These are phyloP conservation scores for Coemansia sp. DNA, from an alignment of 192 early-diverging fungal species.

Conservation along the genomic window DNA sequence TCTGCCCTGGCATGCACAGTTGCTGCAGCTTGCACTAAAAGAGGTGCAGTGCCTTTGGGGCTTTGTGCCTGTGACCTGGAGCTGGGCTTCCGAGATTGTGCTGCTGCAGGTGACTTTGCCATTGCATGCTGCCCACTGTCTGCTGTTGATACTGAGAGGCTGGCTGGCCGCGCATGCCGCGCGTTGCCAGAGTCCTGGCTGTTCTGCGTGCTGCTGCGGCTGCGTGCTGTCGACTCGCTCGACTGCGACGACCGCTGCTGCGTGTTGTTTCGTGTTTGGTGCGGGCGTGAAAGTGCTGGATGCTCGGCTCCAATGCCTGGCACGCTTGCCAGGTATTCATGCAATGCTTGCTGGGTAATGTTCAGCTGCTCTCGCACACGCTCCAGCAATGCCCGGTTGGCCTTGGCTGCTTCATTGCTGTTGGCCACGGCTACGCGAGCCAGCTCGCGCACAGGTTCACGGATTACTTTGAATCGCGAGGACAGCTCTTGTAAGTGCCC, in stretches of 20 bases:
- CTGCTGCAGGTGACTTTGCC: not conserved
- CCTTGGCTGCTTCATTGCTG: not conserved
- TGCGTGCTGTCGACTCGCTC: conserved; percentile 10
- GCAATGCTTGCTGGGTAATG: conserved; percentile 20
- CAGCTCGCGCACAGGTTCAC: conserved; percentile 46
- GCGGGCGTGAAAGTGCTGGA: conserved; percentile 12
- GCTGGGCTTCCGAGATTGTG: too few species aligned
- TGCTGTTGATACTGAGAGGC: conserved; percentile 7
- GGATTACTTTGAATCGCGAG: conserved; percentile 28
- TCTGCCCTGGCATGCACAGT: too few species aligned
- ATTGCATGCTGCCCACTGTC: not conserved
- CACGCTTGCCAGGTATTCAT: conserved; percentile 28
- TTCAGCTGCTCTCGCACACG: conserved; percentile 41
- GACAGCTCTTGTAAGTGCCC: conserved; percentile 33
- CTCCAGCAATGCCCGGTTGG: conserved; percentile 7
- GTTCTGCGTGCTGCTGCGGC: conserved; percentile 33
- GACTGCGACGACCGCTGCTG: not conserved
- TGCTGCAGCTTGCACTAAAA: too few species aligned
- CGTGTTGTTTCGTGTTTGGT: not conserved
- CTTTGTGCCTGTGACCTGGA: too few species aligned
- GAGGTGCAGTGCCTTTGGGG: too few species aligned
- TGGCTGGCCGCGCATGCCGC: conserved; percentile 22
- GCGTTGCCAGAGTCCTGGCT: conserved; percentile 29
- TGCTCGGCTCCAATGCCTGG: conserved; percentile 21
- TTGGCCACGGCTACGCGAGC: conserved; percentile 18